Evolutionary conservation across 169 alveolate species (phyloP), one percentile per base, ranked within the genome.

Genomic region (Miamiensis avidus): DNA sequence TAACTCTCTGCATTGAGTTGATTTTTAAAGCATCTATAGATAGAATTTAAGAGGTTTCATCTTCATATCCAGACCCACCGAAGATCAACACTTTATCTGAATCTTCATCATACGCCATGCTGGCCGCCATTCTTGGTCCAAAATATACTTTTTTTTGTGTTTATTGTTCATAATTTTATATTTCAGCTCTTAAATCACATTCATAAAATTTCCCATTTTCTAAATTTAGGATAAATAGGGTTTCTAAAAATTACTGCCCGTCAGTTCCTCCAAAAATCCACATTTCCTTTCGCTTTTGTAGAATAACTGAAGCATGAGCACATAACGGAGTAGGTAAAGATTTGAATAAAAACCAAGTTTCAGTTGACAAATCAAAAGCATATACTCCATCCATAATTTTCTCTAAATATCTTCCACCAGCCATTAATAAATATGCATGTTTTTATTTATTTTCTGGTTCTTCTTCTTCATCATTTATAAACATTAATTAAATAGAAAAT

Each of bases 241-340:
- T 79, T 28, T 79, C 84, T 28, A 32, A 79, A 49, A 79, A 79
- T 65, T 79, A 69, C 27, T 15, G 15, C 31, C 84, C 84, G 0
- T 65, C 31, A 79, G 84, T 79, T 0, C 84, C 84, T 26, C 84
- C 84, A 31, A 79, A 79, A 65, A 79, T 79, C n/a, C 65, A 79
- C 34, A 79, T 79, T 64, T 33, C 34, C n/a, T 79, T 76, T 26
- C 69, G 4, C 20, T 49, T 49, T 49, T 79, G 30, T 26, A 79
- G 64, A 0, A 79, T 25, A 49, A 49, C 31, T 0, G 84, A 79
- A 0, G 84, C 34, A 65, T 79, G 84, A 79, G 84, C 84, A 64
- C 84, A 79, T 49, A 79, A 6, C 29, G 30, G 75, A 79, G 65
- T 34, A 0, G 84, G 65, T 25, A 79, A 28, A 16, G 34, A 75